A percentile compares a stretch with the other conserved stretches of the same genome.
These are phyloP conservation scores for Fusarium newnesense DNA, from an alignment of 2,329 filamentous ascomycete genomes.

Conservation along the genomic window DNA sequence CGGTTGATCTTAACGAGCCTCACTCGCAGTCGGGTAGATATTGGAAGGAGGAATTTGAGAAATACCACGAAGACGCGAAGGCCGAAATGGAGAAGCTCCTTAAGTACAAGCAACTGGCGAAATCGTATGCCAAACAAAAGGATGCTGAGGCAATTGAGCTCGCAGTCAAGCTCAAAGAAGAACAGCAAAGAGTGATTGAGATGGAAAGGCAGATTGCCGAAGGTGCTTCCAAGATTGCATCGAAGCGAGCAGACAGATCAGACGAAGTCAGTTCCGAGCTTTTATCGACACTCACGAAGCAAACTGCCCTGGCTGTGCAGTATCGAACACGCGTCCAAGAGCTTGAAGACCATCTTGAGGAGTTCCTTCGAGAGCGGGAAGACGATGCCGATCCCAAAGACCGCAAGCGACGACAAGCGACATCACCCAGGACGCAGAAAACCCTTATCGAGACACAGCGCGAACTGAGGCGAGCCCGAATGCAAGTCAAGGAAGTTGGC, in stretches of 20 bases:
- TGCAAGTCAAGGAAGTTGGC: slow-evolving; percentile 63
- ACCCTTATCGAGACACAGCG: slow-evolving; percentile 63
- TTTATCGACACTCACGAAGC: slow-evolving; percentile 64
- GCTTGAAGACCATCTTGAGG: slow-evolving; percentile 62
- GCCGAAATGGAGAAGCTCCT: slow-evolving; percentile 81
- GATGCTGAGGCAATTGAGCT: slow-evolving; percentile 76
- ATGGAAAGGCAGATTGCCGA: slow-evolving; percentile 73
- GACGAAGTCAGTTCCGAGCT: slow-evolving; percentile 60
- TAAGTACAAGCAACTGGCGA: slow-evolving; percentile 82
- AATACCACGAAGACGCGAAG: slow-evolving; percentile 77
- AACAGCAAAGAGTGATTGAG: slow-evolving; percentile 70
- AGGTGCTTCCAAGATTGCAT: slow-evolving; percentile 65
- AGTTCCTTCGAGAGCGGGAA: slow-evolving; percentile 51
- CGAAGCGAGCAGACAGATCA: slow-evolving; percentile 46
- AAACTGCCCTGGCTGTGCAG: slow-evolving; percentile 66
- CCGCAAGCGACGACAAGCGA: slow-evolving; percentile 51
- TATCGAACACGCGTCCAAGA: slow-evolving; percentile 70
- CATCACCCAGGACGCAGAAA: slow-evolving; percentile 62
- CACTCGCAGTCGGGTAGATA: slow-evolving; percentile 80
- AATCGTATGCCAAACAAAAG: slow-evolving; percentile 81
- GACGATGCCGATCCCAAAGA: slow-evolving; percentile 46
- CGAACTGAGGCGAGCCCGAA: slow-evolving; percentile 64
- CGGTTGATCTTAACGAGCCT: slow-evolving; percentile 77
- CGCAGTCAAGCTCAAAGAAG: slow-evolving; percentile 72
- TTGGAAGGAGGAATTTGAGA: slow-evolving; percentile 82